phyloP scores from a whole-genome alignment of 352 stramenopile species.

The Phytophthora ramorum region DNA sequence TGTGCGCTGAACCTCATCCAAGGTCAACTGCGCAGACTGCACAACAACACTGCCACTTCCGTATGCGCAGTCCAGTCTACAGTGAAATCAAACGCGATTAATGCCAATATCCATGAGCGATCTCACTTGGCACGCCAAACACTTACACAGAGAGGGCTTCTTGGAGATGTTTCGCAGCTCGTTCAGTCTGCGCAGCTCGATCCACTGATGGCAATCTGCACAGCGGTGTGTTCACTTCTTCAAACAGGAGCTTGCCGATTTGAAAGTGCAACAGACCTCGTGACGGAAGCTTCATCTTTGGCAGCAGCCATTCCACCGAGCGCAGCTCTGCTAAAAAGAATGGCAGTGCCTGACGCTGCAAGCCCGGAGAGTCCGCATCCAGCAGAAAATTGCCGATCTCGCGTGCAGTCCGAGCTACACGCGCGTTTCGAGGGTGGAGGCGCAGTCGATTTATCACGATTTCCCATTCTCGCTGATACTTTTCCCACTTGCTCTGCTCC shows the following conservation, averaged over 20 bases:
- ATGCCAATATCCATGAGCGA: slow-evolving; percentile 4
- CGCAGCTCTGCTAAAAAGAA: slow-evolving; percentile 41
- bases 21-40: slow-evolving; percentile 24
- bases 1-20: slow-evolving; percentile 38
- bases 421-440: slow-evolving; percentile 43
- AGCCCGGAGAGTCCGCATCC: slow-evolving; percentile 7
- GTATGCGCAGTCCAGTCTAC: slow-evolving; percentile 37
- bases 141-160: slow-evolving; percentile 49
- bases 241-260: slow-evolving; percentile 47
- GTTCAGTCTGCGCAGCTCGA: slow-evolving; percentile 18
- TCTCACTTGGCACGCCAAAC: not conserved
- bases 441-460: slow-evolving; percentile 22
- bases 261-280: slow-evolving; percentile 54
- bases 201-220: not conserved
- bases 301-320: slow-evolving; percentile 53
- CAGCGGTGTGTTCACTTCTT: slow-evolving; percentile 9
- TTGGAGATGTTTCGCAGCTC: slow-evolving; percentile 39
- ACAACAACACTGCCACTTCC: slow-evolving; percentile 31
- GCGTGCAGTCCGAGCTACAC: slow-evolving; percentile 37
- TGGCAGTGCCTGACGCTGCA: slow-evolving; percentile 19
- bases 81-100: not conserved
- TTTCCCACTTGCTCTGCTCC: slow-evolving; percentile 34
- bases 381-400: slow-evolving; percentile 55
- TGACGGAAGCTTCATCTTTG: slow-evolving; percentile 43
- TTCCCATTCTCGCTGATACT: slow-evolving; percentile 36